Percentiles rank a stretch among this genome's conserved stretches.
phyloP scores from a whole-genome alignment of 2,329 filamentous ascomycete genomes.

The Fusarium penzigii region DNA sequence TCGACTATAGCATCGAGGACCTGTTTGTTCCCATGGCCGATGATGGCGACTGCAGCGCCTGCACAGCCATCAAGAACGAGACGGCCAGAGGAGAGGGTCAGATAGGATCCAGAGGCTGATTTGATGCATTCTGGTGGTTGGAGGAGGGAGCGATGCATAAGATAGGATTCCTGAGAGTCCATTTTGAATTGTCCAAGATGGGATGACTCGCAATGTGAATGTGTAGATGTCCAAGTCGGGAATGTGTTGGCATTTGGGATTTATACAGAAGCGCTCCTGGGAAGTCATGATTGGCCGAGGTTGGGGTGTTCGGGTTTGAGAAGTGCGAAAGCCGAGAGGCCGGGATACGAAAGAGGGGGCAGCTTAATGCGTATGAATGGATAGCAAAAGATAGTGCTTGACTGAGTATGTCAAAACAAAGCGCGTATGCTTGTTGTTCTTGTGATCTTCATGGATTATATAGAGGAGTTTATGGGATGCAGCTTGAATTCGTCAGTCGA shows the following conservation, averaged over 20 bases:
- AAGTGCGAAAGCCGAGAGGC: not conserved
- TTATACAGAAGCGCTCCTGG: not conserved
- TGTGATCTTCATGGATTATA: no score
- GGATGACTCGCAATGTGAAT: not conserved
- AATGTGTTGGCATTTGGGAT: not conserved
- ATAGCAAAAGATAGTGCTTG: no score
- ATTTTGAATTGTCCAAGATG: not conserved
- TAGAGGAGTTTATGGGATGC: no score
- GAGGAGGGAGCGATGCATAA: slow-evolving; percentile 39
- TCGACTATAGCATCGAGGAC: slow-evolving; percentile 59
- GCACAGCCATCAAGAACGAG: slow-evolving; percentile 69
- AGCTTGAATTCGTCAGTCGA: no score
- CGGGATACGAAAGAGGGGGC: not conserved
- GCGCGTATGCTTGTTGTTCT: no score
- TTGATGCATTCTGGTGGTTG: slow-evolving; percentile 37
- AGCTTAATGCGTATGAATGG: not conserved
- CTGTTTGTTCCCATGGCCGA: slow-evolving; percentile 66
- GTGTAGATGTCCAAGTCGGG: not conserved
- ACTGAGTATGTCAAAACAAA: no score
- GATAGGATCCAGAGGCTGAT: slow-evolving; percentile 42
- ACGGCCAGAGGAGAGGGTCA: slow-evolving; percentile 35
- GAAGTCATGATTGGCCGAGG: no score
- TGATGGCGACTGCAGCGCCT: slow-evolving; percentile 58
- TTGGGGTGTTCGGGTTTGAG: not conserved
- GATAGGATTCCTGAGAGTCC: slow-evolving; percentile 13